Conservation (phyloP, 768 basidiomycete genomes). For the Butyriboletus loyo region DNA sequence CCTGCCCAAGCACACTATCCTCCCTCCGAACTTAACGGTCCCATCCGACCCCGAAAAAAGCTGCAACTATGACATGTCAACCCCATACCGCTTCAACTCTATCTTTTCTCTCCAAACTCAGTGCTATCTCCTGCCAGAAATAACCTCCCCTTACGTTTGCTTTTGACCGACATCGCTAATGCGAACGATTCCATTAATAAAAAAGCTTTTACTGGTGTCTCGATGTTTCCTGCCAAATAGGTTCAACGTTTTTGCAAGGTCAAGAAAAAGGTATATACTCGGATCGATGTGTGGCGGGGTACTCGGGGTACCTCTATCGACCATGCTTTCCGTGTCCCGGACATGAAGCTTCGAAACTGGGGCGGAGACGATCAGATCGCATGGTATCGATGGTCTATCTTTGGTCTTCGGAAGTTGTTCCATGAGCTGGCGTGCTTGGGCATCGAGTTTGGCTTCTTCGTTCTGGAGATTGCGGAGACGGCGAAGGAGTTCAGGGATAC, state of each 20-base stretch:
- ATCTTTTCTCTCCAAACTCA: slow-evolving; percentile 14
- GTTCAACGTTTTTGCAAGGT: neutral
- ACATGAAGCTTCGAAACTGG: neutral
- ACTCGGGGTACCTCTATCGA: neutral
- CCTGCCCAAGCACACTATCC: neutral
- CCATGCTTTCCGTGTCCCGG: neutral
- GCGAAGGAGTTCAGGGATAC: slow-evolving; percentile 17
- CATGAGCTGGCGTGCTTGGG: slow-evolving; percentile 12
- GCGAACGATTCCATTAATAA: slow-evolving; percentile 18
- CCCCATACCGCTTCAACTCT: neutral
- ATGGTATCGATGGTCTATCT: neutral
- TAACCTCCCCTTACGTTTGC: slow-evolving; percentile 24
- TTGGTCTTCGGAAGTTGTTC: neutral
- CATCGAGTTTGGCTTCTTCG: slow-evolving; percentile 21
- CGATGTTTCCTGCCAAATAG: slow-evolving; percentile 8
- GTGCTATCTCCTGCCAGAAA: slow-evolving; percentile 15
- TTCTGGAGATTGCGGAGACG: slow-evolving; percentile 20
- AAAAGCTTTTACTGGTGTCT: slow-evolving; percentile 22
- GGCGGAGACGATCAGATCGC: neutral
- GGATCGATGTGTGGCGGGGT: slow-evolving; percentile 6
- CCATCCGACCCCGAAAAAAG: neutral
- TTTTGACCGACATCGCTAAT: slow-evolving; percentile 20
- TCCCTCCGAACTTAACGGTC: neutral
- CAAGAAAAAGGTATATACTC: slow-evolving; percentile 5
- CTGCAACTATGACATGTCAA: neutral